Percentiles rank a stretch among this genome's conserved stretches.
phyloP scores from a whole-genome alignment of 2,329 filamentous ascomycete species.

The Pseudomassariella vexata region DNA sequence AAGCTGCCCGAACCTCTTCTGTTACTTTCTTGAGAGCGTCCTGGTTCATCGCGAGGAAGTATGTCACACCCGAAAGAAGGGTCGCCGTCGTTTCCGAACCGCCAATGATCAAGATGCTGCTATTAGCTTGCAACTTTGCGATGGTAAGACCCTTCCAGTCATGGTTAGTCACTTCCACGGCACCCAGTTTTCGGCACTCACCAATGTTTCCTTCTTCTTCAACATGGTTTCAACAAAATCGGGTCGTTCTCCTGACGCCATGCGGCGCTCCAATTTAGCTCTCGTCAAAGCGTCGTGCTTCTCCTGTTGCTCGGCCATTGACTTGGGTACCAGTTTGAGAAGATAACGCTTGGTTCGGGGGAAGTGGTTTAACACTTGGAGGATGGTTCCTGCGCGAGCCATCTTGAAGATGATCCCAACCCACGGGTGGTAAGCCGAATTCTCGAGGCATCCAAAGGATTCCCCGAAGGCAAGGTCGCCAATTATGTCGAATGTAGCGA shows the following conservation, averaged over 20 bases:
- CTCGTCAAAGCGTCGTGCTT: not conserved
- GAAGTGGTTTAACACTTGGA: not conserved
- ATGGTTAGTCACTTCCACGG: not conserved
- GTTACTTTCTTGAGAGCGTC: conserved; percentile 23
- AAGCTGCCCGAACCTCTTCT: conserved; percentile 30
- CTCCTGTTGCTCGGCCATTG: not conserved
- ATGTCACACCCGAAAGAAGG: conserved; percentile 32
- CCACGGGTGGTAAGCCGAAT: conserved; percentile 1
- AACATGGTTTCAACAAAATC: conserved; percentile 15
- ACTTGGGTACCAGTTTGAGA: not conserved
- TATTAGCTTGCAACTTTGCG: conserved; percentile 5
- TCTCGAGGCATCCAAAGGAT: conserved; percentile 1
- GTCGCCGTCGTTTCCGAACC: conserved; percentile 42
- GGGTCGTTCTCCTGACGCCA: conserved; percentile 6
- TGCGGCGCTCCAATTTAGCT: conserved; percentile 7
- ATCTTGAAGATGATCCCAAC: conserved; percentile 1
- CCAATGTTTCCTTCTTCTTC: conserved; percentile 10
- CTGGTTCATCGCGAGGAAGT: conserved; percentile 27
- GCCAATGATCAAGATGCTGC: conserved; percentile 16
- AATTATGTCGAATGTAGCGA: conserved; percentile 4
- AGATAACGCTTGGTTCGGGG: not conserved
- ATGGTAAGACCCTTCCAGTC: conserved; percentile 1
- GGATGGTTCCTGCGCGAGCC: not conserved
- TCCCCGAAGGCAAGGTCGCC: conserved; percentile 5
- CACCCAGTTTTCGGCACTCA: not conserved